Evolutionary conservation across 192 early-diverging fungal species (phyloP), one percentile per base, ranked within the genome.

Genomic region (Chytriomyces sp.): DNA sequence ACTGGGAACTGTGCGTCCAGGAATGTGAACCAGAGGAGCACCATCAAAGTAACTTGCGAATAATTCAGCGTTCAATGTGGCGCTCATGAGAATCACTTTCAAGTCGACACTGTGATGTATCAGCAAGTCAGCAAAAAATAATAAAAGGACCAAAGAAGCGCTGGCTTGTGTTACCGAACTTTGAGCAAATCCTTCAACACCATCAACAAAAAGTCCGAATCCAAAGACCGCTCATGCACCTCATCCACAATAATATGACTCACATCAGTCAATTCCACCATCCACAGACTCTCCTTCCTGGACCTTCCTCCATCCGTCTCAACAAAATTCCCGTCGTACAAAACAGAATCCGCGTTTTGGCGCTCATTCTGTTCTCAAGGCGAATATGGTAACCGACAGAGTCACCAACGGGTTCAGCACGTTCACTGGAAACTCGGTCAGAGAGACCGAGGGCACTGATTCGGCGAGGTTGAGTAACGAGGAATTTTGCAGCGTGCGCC

Each of bases 11-110:
- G 92, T 77, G 49, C 81, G 24, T 46, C 86, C 86, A 83, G 91
- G 84, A 86, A 94, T 62, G 62, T 64, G 53, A 84, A 89, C 64
- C 87, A 90, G 50, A 77, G 76, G 28, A 63, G 66, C 43, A 80
- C 87, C 61, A 26, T 89, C 90, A 80, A 95, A 96, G 72, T 95
- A 96, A 5, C 59, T 61, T 0, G 91, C 85, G 80, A 96, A 96
- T 45, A 90, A 78, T 16, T 90, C 89, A 66, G 91, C 89, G 81
- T 95, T 93, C 74, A 94, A 86, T 0, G 95, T 96, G 28, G 95
- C 95, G 65, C 91, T 93, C 95, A 96, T 96, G 69, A 96, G 83
- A 23, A 96, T 88, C 16, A 96, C 78, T 35, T 86, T 85, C 35
- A 96, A 78, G 63, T 91, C 86, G 26, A 23, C 16, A 0, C 67